Base-by-base conservation (phyloP, 352 stramenopile genomes). In the Peronospora farinosa region DNA sequence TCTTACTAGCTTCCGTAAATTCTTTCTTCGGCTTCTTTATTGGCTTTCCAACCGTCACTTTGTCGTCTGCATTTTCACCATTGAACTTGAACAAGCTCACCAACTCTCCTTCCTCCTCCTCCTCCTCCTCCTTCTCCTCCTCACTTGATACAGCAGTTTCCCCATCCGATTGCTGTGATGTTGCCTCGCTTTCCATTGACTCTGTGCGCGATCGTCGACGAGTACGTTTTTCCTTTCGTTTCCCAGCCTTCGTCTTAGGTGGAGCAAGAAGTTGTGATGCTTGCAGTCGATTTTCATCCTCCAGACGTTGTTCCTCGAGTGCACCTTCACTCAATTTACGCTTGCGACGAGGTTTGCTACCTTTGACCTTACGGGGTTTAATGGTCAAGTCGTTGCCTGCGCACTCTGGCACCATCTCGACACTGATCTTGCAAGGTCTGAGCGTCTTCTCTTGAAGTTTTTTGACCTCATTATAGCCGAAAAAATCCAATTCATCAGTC, bases 311-410 rank as follows among this genome's bases (percentile, higher is more conserved):
- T 60, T 91, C 78, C 32, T 88, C 79, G 16, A 87, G 47, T 9
- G 78, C 82, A 35, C 81, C 78, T 53, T 89, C 82, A 45, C 79
- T 93, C 46, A 93, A 63, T 54, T 91, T 93, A 51, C 79, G 79
- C 61, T 91, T 90, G 42, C 78, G 78, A 10, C 79, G 79, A 44
- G 71, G 75, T 54, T 79, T 87, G 56, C 82, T 91, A 21, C 82
- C 76, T 38, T 70, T 63, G 0, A 35, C 49, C 19, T 69, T 78
- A 37, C 56, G 70, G 25, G 66, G 63, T 48, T 84, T 83, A 19
- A 3, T 60, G 17, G 48, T 21, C 12, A 28, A 31, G 13, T 79
- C 68, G 15, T 84, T 79, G 15, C 75, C 77, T 1, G 78, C 78
- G 76, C 75, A 89, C 25, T 63, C 59, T 2, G 78, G 73, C 40